Evolutionary conservation across 2,329 filamentous ascomycete species (phyloP), one percentile per base, ranked within the genome.

Genomic region (Phaeoacremonium minimum): DNA sequence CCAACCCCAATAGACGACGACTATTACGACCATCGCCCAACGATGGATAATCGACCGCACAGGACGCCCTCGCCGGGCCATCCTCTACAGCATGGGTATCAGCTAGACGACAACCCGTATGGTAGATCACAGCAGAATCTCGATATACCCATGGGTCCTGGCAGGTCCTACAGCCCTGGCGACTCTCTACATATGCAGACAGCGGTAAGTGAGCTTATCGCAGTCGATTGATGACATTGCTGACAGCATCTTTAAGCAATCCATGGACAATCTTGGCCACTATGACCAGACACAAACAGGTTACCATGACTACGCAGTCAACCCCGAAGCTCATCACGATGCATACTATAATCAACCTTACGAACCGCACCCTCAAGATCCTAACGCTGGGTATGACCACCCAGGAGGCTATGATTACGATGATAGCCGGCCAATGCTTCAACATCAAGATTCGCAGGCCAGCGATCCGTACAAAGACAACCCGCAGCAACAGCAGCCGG

Each of bases 321-420:
- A 88, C 52, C 89, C 91, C 8, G 83, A 94, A 57, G 81, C 83
- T 40, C 88, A 95, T 52, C 87, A 93, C 56, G 87, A 95, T 60
- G 77, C 80, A 37, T 95, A 95, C 67, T 91, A 85, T 59, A 87
- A 83, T 49, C 80, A 85, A 47, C 84, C 87, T 2, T 95, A 95
- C 60, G 77, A 89, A 46, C 85, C 87, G 11, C 67, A 75, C 8
- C 71, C 73, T 5, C 67, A 77, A 26, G 78, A 83, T 15, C 70
- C 49, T 11, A 62, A 71, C 43, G 74, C 79, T 12, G 75, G 77
- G 16, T 81, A 83, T 46, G 70, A 74, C 9, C 67, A 69, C 15
- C 68, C 71, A 29, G 38, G 32, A 19, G 83, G 80, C 44, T 86
- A 84, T 47, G 82, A 87, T 26, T 80, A 83, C 38, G 77, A 86